Evolutionary conservation across 1,284 basidiomycete species (phyloP).

Genomic region (Trichosporon ovoides): DNA sequence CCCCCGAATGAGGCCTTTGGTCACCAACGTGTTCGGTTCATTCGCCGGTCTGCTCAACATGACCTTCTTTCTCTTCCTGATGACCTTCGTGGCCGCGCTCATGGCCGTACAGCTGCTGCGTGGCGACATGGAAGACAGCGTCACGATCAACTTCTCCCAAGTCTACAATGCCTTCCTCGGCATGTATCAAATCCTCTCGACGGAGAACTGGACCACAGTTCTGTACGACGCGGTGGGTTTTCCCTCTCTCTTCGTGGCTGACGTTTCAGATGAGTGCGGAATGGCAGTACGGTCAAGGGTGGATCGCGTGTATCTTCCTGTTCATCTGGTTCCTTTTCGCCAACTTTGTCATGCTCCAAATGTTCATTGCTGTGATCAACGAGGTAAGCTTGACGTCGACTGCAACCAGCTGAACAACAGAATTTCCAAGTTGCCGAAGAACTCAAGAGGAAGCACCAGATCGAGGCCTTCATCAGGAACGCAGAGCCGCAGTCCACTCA

Average conservation of each 20-base stretch:
- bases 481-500: slow-evolving; percentile 49
- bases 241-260: neutral
- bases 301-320: slow-evolving; percentile 71
- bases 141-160: slow-evolving; percentile 75
- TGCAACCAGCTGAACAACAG: slow-evolving; percentile 42
- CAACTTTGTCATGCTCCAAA: slow-evolving; percentile 89
- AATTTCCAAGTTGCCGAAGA: slow-evolving; percentile 93
- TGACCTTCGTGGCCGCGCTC: slow-evolving; percentile 82
- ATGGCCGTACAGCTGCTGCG: slow-evolving; percentile 58
- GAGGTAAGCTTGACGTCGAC: slow-evolving; percentile 52
- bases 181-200: slow-evolving; percentile 83
- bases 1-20: slow-evolving; percentile 42
- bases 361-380: slow-evolving; percentile 98
- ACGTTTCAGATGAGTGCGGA: slow-evolving; percentile 55
- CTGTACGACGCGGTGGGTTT: slow-evolving; percentile 61
- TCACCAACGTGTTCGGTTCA: slow-evolving; percentile 87
- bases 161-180: slow-evolving; percentile 83
- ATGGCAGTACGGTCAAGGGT: slow-evolving; percentile 62
- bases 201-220: slow-evolving; percentile 87
- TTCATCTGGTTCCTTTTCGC: slow-evolving; percentile 85
- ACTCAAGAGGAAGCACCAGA: slow-evolving; percentile 76
- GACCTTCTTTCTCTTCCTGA: slow-evolving; percentile 82
- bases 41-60: slow-evolving; percentile 89
- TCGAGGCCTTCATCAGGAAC: slow-evolving; percentile 55
- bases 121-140: slow-evolving; percentile 58